Evolutionary conservation across 352 stramenopile species (phyloP).

Genomic region (Globisporangium paddicum): DNA sequence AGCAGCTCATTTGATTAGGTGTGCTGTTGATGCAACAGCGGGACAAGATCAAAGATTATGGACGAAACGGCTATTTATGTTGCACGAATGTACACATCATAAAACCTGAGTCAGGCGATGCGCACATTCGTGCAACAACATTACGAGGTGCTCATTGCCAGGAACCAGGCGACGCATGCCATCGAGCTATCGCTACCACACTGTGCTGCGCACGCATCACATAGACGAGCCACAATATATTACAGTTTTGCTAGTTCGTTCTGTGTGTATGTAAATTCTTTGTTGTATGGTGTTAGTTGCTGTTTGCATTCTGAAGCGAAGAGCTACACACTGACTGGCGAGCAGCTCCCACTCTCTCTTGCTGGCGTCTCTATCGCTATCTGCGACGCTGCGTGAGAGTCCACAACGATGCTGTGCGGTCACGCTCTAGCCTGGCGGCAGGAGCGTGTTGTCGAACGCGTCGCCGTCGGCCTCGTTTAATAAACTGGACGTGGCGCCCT

Average conservation of each 20-base stretch:
- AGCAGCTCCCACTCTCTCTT: neutral
- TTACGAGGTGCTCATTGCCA: neutral
- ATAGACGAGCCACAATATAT: too few relatives aligned
- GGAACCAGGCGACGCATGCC: neutral
- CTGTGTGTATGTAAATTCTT: neutral
- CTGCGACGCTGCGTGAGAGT: neutral
- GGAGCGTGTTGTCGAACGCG: slow-evolving; percentile 58
- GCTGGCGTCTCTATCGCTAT: neutral
- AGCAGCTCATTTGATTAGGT: neutral
- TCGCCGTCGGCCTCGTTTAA: slow-evolving; percentile 60
- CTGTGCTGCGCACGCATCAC: too few relatives aligned
- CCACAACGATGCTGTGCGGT: neutral
- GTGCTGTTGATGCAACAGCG: neutral
- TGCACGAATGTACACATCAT: neutral
- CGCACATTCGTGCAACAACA: neutral
- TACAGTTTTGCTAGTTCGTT: neutral
- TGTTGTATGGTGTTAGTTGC: neutral
- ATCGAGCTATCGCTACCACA: too few relatives aligned
- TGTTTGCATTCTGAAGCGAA: neutral
- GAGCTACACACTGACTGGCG: neutral
- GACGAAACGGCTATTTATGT: neutral
- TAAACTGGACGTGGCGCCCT: slow-evolving; percentile 68
- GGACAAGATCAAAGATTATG: slow-evolving; percentile 1
- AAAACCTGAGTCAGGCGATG: neutral
- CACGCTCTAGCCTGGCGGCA: slow-evolving; percentile 55